Evolutionary conservation across 1,139 yeast species (phyloP), one percentile per base, ranked within the genome.

Genomic region (Suhomyces bolitotheri): DNA sequence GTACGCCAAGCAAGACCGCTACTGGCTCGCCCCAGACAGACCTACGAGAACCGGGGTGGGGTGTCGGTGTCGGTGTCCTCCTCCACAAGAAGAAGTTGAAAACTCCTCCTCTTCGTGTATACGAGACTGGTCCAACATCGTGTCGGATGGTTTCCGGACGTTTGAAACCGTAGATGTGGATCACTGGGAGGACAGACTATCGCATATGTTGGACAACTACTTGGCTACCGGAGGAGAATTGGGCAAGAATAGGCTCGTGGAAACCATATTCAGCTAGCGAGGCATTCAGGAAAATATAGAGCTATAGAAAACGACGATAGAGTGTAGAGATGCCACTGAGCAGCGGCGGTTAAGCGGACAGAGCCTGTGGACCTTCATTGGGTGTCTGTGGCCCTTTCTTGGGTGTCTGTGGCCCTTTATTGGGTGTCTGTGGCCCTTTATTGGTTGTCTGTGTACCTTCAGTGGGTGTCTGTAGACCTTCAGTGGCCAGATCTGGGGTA

Each of bases 1-100:
- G 8, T 10, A 13, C 11, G 25, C 23, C 3, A 38, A 45, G 22
- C 48, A 66, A 44, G 69, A 65, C 42, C 39, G 43, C 21, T 48
- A 48, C 27, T 70, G 79, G 74, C 55, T 65, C 13, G 33, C 41
- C 8, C 68, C 72, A 17, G 88, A 83, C 49, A 48, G 49, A 8
- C 73, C 74, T 2, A 50, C 50, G 22, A 53, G 51, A 15, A 41
- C 73, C 40, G 95, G 95, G 0, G 79, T 80, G 4, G 96, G 97
- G 1, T 89, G 97, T 56, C 67, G 96, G 31, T 89, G 97, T 58
- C 70, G 76, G 44, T 89, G 97, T 60, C 95, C 95, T 3, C 60
- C 57, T 29, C 39, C 38, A 9, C 66, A 65, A 35, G 47, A 46
- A 10, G 86, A 80, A 35, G 67, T 78, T 28, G 90, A 82, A 54